Percentiles rank a stretch among this genome's conserved stretches.
Conservation (phyloP, 371 early-diverging fungal genomes). For the Furculomyces boomerangus region DNA sequence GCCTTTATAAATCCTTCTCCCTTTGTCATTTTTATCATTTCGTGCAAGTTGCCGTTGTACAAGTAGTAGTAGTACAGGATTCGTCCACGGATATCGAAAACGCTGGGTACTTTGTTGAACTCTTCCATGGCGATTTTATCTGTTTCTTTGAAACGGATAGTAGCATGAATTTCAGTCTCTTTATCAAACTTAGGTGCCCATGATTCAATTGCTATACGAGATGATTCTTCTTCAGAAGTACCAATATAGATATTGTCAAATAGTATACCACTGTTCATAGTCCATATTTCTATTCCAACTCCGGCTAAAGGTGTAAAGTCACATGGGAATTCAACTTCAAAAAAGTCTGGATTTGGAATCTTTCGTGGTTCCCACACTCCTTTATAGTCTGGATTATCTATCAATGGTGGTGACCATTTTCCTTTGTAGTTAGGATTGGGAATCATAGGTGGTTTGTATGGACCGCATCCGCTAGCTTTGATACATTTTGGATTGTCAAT, state of each 20-base stretch:
- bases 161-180: slow-evolving; percentile 17
- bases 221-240: slow-evolving; percentile 38
- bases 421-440: slow-evolving; percentile 81
- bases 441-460: slow-evolving; percentile 76
- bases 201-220: slow-evolving; percentile 43
- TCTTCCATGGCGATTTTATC: not conserved
- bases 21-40: no score
- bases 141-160: not conserved
- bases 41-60: not conserved
- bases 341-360: slow-evolving; percentile 83
- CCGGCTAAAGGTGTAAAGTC: slow-evolving; percentile 62
- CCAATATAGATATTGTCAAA: slow-evolving; percentile 86
- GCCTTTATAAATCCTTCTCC: no score
- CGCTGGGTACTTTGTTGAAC: not conserved
- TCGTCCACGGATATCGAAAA: not conserved
- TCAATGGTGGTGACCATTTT: slow-evolving; percentile 55
- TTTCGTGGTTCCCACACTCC: slow-evolving; percentile 81
- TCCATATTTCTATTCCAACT: slow-evolving; percentile 92
- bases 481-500: slow-evolving; percentile 60
- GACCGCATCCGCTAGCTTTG: slow-evolving; percentile 60
- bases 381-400: slow-evolving; percentile 89
- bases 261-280: slow-evolving; percentile 77
- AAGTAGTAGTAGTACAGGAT: not conserved
- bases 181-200: slow-evolving; percentile 40
- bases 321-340: slow-evolving; percentile 56